phyloP scores from a whole-genome alignment of 495 filamentous ascomycete species.

The Penicillium coffeae region DNA sequence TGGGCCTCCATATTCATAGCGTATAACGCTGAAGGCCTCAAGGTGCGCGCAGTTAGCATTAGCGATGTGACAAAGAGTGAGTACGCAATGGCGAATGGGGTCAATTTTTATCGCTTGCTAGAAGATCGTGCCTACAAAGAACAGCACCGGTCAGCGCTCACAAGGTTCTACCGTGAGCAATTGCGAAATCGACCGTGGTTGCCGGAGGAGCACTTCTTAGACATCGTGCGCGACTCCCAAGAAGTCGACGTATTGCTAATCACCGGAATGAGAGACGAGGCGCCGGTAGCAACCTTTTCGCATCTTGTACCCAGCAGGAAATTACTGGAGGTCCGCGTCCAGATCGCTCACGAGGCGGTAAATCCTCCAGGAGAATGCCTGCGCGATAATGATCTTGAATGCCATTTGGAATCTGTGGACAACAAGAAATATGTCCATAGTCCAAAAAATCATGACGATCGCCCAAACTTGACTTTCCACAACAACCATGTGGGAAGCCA shows the following conservation, averaged over 20 bases:
- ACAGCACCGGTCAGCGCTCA: conserved; percentile 53
- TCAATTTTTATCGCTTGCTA: conserved; percentile 47
- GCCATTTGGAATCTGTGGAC: neutral
- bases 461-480: conserved; percentile 49
- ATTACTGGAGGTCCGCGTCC: conserved; percentile 52
- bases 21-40: no score
- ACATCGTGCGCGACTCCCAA: conserved; percentile 38
- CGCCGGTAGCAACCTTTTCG: conserved; percentile 52
- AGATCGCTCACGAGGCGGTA: conserved; percentile 43
- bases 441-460: conserved; percentile 22
- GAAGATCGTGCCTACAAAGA: conserved; percentile 59
- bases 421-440: conserved; percentile 5
- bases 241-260: conserved; percentile 58
- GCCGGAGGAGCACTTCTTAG: conserved; percentile 53
- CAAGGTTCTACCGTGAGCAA: conserved; percentile 50
- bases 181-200: conserved; percentile 43
- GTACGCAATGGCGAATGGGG: conserved; percentile 52
- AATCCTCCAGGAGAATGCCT: conserved; percentile 25
- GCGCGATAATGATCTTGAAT: conserved; percentile 17
- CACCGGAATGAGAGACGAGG: conserved; percentile 64
- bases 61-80: conserved; percentile 57
- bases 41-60: conserved; percentile 51
- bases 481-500: conserved; percentile 43
- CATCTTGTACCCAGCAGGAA: conserved; percentile 54
- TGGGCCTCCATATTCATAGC: conserved; percentile 49